A percentile compares a stretch with the other conserved stretches of the same genome.
Conservation (phyloP, 2,329 filamentous ascomycete genomes). For the Ascomycota sp. region DNA sequence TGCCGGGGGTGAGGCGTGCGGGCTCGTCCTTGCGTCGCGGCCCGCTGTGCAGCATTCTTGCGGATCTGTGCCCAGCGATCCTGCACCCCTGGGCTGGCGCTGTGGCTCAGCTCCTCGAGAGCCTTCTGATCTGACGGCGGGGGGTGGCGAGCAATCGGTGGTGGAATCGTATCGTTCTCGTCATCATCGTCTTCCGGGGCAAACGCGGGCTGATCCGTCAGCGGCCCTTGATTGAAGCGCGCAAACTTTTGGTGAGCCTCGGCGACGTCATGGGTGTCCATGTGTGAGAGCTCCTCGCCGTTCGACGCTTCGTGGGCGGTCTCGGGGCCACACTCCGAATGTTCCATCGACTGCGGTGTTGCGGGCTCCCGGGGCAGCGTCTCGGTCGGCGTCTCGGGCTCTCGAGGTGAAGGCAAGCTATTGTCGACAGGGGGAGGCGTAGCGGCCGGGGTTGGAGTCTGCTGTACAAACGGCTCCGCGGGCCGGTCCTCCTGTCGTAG, state of each 20-base stretch:
- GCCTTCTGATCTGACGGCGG: conserved; percentile 7
- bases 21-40: conserved; percentile 47
- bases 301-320: not conserved
- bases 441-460: conserved; percentile 8
- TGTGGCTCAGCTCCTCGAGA: conserved; percentile 14
- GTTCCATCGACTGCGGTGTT: conserved; percentile 1
- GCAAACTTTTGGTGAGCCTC: conserved; percentile 41
- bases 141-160: conserved; percentile 27
- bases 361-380: not conserved
- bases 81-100: conserved; percentile 19
- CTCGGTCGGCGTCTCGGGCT: conserved; percentile 2
- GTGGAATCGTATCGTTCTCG: conserved; percentile 27
- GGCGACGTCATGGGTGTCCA: conserved; percentile 36
- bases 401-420: not conserved
- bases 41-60: conserved; percentile 77
- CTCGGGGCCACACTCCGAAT: no score
- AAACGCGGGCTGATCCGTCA: conserved; percentile 73
- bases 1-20: conserved; percentile 29
- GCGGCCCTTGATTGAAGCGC: conserved; percentile 72
- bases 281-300: conserved; percentile 29
- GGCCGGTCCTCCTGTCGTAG: conserved; percentile 18
- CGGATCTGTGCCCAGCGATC: conserved; percentile 94
- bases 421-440: conserved; percentile 4
- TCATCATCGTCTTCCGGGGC: conserved; percentile 37
- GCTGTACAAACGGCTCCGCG: conserved; percentile 6